Evolutionary conservation across 1,284 basidiomycete species (phyloP).

Genomic region (Ganoderma leucocontextum): DNA sequence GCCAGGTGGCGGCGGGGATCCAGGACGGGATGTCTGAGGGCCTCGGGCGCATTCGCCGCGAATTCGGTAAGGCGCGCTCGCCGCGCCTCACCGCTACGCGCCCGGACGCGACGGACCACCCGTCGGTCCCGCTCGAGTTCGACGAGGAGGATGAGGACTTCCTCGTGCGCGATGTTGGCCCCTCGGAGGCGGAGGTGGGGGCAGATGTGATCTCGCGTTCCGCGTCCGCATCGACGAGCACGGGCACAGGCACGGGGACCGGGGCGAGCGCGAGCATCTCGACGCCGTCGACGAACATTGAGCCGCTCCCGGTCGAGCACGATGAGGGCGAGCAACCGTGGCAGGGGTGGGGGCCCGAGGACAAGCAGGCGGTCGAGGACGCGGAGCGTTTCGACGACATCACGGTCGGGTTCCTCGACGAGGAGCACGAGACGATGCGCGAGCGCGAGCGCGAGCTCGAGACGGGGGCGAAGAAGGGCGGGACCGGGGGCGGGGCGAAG

Average conservation of each 20-base stretch:
- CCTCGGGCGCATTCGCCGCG: slow-evolving; percentile 59
- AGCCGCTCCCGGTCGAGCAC: slow-evolving; percentile 43
- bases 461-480: slow-evolving; percentile 19
- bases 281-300: slow-evolving; percentile 47
- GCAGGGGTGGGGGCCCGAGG: slow-evolving; percentile 61
- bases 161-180: slow-evolving; percentile 21
- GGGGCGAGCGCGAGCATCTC: slow-evolving; percentile 35
- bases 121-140: slow-evolving; percentile 68
- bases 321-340: slow-evolving; percentile 49
- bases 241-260: slow-evolving; percentile 25
- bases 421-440: slow-evolving; percentile 49
- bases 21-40: slow-evolving; percentile 69
- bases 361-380: slow-evolving; percentile 66
- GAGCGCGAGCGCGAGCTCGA: slow-evolving; percentile 13
- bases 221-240: slow-evolving; percentile 32
- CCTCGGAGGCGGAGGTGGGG: slow-evolving; percentile 16
- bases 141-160: slow-evolving; percentile 79
- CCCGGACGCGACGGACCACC: slow-evolving; percentile 19
- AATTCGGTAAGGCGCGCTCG: slow-evolving; percentile 58
- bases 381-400: slow-evolving; percentile 72
- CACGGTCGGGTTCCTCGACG: slow-evolving; percentile 68
- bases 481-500: neutral
- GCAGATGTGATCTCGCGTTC: slow-evolving; percentile 38
- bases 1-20: slow-evolving; percentile 53
- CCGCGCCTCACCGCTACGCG: slow-evolving; percentile 40